Conservation (phyloP, 2,329 filamentous ascomycete species). For the Monosporascus cannonballus region DNA sequence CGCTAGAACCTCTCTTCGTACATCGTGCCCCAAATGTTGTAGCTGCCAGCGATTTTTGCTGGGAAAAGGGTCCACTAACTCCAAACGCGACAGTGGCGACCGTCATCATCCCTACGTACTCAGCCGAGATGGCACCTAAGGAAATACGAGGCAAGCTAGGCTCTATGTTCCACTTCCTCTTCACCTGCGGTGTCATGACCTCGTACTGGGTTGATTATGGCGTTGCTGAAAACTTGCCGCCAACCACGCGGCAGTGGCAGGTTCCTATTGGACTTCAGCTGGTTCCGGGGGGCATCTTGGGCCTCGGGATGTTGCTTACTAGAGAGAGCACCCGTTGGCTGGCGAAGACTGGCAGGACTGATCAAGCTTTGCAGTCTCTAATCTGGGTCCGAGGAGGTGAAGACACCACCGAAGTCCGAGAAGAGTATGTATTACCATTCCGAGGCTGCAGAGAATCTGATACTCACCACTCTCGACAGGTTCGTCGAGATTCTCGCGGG, state of each 20-base stretch:
- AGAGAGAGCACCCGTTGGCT: conserved; percentile 43
- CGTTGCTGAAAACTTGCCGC: conserved; percentile 31
- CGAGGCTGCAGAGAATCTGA: not conserved
- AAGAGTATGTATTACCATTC: conserved; percentile 23
- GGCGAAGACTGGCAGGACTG: conserved; percentile 36
- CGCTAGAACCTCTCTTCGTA: too few relatives aligned
- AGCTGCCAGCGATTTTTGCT: not conserved
- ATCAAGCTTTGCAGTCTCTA: conserved; percentile 41
- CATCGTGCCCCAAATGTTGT: too few relatives aligned
- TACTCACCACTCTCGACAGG: conserved; percentile 9
- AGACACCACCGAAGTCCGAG: conserved; percentile 25
- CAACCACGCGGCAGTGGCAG: conserved; percentile 41
- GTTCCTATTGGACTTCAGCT: conserved; percentile 42
- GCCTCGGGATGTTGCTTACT: conserved; percentile 41
- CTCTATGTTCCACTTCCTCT: conserved; percentile 39
- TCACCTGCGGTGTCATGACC: conserved; percentile 35
- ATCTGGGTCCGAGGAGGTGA: conserved; percentile 45
- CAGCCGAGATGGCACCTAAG: conserved; percentile 40
- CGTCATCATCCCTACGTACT: conserved; percentile 40
- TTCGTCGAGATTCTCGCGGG: conserved; percentile 37
- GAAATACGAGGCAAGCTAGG: conserved; percentile 36
- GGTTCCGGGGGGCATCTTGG: conserved; percentile 39
- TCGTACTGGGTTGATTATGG: conserved; percentile 42
- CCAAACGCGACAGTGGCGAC: conserved; percentile 23
- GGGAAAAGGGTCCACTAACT: not conserved